Percentiles rank a stretch among this genome's conserved stretches.
These are phyloP conservation scores for Botrytis galanthina DNA, from an alignment of 2,329 filamentous ascomycete genomes.

Conservation along the genomic window DNA sequence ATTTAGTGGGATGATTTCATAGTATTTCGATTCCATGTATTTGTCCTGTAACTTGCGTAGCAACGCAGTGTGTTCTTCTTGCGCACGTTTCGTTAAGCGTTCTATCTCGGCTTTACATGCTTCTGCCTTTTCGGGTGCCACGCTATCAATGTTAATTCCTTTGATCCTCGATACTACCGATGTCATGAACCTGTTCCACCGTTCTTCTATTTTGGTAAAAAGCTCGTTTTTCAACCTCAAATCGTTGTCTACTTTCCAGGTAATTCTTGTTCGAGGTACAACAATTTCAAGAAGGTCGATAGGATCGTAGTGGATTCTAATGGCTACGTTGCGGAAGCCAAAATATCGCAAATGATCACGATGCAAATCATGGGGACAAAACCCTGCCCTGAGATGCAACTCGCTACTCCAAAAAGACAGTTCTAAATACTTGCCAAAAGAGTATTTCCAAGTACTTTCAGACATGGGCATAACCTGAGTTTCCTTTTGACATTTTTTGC, in stretches of 20 bases:
- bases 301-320: conserved; percentile 88
- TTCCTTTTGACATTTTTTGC: conserved; percentile 86
- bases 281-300: conserved; percentile 93
- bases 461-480: conserved; percentile 91
- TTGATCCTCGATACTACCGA: conserved; percentile 82
- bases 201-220: conserved; percentile 75
- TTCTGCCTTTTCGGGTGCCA: conserved; percentile 82
- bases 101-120: conserved; percentile 82
- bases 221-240: conserved; percentile 90
- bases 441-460: conserved; percentile 94
- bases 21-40: conserved; percentile 93
- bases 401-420: conserved; percentile 92
- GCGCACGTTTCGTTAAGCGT: conserved; percentile 69
- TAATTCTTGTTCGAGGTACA: conserved; percentile 83
- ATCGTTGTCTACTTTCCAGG: conserved; percentile 97
- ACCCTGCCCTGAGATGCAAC: conserved; percentile 67
- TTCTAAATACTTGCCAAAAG: conserved; percentile 97
- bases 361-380: conserved; percentile 90
- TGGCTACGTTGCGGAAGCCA: conserved; percentile 77
- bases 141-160: conserved; percentile 87
- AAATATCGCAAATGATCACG: conserved; percentile 92
- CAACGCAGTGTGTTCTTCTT: conserved; percentile 76
- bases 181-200: conserved; percentile 80
- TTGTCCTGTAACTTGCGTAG: conserved; percentile 79
- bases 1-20: conserved; percentile 94